A percentile compares a stretch with the other conserved stretches of the same genome.
Evolutionary conservation across 306 rosid genomes (phyloP).

Genomic region (Hippophae tibetana): DNA sequence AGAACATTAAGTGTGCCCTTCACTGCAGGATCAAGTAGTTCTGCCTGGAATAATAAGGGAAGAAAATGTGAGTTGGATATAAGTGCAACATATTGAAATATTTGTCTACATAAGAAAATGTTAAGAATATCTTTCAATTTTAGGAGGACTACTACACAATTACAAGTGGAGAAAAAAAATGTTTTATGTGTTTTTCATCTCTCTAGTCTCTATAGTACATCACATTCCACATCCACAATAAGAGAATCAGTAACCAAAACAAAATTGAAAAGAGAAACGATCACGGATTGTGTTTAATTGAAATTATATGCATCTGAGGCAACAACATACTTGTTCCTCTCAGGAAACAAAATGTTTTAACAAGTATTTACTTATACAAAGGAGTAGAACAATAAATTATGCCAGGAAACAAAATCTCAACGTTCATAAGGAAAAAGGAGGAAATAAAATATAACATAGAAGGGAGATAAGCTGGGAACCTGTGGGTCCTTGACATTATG

Average conservation of each 20-base stretch:
- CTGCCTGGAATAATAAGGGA: constrained; percentile 27
- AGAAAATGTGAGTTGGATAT: constrained; percentile 1
- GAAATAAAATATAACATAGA: background rate
- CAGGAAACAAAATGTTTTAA: too few relatives aligned
- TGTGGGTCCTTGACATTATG: constrained; percentile 26
- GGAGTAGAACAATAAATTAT: background rate
- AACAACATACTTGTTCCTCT: too few relatives aligned
- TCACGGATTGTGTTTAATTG: too few relatives aligned
- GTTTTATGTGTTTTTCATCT: too few relatives aligned
- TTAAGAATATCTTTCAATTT: background rate
- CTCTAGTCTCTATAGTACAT: too few relatives aligned
- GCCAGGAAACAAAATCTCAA: background rate
- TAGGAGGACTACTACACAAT: background rate
- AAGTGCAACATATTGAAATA: background rate
- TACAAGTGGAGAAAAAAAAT: too few relatives aligned
- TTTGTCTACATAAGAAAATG: background rate
- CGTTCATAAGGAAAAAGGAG: too few relatives aligned
- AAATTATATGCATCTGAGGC: too few relatives aligned
- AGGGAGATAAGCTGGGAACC: constrained; percentile 10
- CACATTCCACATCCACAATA: too few relatives aligned
- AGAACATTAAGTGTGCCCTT: constrained; percentile 57
- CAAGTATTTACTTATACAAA: background rate
- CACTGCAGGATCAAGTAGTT: constrained; percentile 45
- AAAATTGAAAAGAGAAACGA: too few relatives aligned
- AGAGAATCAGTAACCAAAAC: too few relatives aligned